Base-by-base conservation (phyloP, 352 stramenopile species). In the Globisporangium heterothallicum region DNA sequence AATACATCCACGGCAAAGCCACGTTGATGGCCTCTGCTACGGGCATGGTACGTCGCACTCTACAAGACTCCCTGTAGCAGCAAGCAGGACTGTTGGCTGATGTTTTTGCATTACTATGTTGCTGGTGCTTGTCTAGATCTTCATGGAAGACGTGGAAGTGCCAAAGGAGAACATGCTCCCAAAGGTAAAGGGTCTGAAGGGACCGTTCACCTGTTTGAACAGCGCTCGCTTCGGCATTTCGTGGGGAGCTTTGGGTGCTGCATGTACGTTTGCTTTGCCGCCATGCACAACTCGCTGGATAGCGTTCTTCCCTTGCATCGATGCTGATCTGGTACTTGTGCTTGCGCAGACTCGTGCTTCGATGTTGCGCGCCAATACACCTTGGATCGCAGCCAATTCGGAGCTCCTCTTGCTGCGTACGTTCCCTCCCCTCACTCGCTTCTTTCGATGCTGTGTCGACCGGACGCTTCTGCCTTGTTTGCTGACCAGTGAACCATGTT, bases 151-250 rank as follows among this genome's bases (percentile, higher is more conserved):
- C 58, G 95, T 98, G 22, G 72, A 90, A 60, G 86, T 99, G 12
- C 94, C 95, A 3, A 87, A 84, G 47, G 84, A 95, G 40, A 97
- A 98, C 70, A 90, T 98, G 77, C 74, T 99, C 25, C 84, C 82
- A 1, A 87, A 93, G 64, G 83, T 88, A 42, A 94, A 92, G 63
- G 80, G 80, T 1, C 71, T 94, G 25, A 92, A 94, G 70, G 96
- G 94, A n/a, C 96, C 96, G 12, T 99, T 99, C 69, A 95, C 83
- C 34, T 99, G 96, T 61, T 63, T 99, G 14, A 99, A 99, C 74
- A 98, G 95, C 61, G 96, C 96, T 42, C 85, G 96, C 21, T 99
- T 94, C 63, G 96, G 96, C 29, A 99, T 99, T 64, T 93, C 95
- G 13, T 99, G 95, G 95, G 96, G 96, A 51, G 86, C 91, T 12